phyloP scores from a whole-genome alignment of 2,329 filamentous ascomycete species.

The Neodidymelliopsis sp. region DNA sequence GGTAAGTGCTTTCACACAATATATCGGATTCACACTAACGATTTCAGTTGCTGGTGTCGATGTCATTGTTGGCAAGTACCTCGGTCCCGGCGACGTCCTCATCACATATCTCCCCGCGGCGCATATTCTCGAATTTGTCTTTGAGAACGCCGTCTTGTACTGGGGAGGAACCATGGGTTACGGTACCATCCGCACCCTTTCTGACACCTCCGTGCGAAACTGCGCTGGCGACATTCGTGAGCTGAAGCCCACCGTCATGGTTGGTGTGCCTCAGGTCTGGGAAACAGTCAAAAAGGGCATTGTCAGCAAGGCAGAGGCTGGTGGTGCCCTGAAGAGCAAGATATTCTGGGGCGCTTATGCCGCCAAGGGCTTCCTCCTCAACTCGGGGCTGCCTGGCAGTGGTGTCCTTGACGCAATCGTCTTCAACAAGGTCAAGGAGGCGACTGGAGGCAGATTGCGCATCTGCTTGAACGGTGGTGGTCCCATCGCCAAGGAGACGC shows the following conservation, averaged over 20 bases:
- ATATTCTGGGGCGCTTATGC: constrained; percentile 77
- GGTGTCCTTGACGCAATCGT: constrained; percentile 80
- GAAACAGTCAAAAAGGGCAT: constrained; percentile 97
- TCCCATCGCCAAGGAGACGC: constrained; percentile 85
- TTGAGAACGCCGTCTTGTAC: constrained; percentile 89
- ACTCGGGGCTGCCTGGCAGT: constrained; percentile 68
- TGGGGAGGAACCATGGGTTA: constrained; percentile 94
- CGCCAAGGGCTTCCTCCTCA: constrained; percentile 67
- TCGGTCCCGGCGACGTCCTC: constrained; percentile 79
- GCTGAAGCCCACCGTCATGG: constrained; percentile 85
- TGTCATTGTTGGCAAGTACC: constrained; percentile 76
- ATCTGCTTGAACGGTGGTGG: constrained; percentile 96
- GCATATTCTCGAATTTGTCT: constrained; percentile 95
- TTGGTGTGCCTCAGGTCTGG: constrained; percentile 96
- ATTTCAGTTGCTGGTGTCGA: constrained; percentile 75
- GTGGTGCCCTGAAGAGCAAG: constrained; percentile 73
- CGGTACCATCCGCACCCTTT: constrained; percentile 86
- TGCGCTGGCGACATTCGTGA: constrained; percentile 94
- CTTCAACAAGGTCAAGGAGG: constrained; percentile 89
- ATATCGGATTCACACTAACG: constrained; percentile 17
- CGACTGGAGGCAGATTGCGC: constrained; percentile 86
- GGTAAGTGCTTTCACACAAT: constrained; percentile 58
- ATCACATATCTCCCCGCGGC: constrained; percentile 93
- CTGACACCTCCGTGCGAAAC: constrained; percentile 84
- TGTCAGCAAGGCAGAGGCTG: constrained; percentile 75